A percentile compares a stretch with the other conserved stretches of the same genome.
These are phyloP conservation scores for Vitis rupestris DNA, from an alignment of 164 flowering plant species.

Conservation along the genomic window DNA sequence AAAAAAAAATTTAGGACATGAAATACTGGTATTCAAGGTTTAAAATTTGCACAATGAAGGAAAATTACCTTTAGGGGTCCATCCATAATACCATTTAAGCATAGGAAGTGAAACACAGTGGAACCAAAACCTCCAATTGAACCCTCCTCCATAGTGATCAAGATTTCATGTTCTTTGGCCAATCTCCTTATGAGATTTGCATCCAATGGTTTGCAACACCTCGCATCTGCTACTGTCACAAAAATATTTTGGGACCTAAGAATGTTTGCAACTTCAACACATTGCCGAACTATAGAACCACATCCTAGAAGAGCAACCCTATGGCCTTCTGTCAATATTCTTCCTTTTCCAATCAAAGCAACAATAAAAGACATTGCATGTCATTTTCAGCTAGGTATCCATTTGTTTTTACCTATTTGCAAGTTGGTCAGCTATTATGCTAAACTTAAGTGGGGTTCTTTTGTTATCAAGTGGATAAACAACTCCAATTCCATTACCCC, in stretches of 20 bases:
- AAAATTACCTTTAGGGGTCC: no score
- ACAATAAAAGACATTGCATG: background rate
- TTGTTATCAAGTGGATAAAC: constrained; percentile 62
- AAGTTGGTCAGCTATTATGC: constrained; percentile 7
- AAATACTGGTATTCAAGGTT: background rate
- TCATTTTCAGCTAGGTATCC: background rate
- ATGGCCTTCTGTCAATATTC: constrained; percentile 69
- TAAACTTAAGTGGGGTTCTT: constrained; percentile 78
- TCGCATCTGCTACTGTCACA: no score
- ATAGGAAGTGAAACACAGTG: no score
- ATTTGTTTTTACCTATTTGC: background rate
- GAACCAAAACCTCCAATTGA: no score
- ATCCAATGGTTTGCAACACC: no score
- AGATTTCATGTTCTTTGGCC: no score
- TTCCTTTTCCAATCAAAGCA: constrained; percentile 80
- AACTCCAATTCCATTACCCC: constrained; percentile 82
- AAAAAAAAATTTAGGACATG: background rate
- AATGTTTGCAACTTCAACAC: no score
- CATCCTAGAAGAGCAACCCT: constrained; percentile 81
- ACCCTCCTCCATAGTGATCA: no score
- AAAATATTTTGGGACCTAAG: no score
- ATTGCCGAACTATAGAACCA: constrained; percentile 63
- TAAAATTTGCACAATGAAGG: background rate
- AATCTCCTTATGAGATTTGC: no score
- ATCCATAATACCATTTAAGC: no score